Base-by-base conservation (phyloP, 495 filamentous ascomycete species). In the Cetradonia linearis region DNA sequence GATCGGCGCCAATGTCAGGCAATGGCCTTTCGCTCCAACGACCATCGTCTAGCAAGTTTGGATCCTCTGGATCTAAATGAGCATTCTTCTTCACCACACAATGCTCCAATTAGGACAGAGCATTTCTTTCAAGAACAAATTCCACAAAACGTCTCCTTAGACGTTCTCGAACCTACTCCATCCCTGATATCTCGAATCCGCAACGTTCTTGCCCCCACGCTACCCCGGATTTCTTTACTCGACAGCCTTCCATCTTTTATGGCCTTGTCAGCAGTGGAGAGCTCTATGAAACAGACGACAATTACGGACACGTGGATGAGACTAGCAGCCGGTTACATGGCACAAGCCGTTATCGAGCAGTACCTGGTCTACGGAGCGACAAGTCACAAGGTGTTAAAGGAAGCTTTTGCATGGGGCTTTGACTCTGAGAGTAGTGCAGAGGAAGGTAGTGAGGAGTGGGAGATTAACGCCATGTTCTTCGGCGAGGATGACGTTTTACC, bases 311-410 rank as follows among this genome's bases (percentile, higher is more conserved):
- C 54, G 6, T 81, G 75, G 76, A 71, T 77, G 60, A 69, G 75
- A 13, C 63, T 80, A 9, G 72, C 74, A 1, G 73, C 69, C 0
- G 72, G 74, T 27, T 78, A 78, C 61, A 76, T 81, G 68, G 63
- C 76, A 13, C 79, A 83, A 53, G 76, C 79, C 7, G 69, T 67
- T 5, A 42, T 78, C 8, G 79, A 83, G 64, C 76, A 78, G 58
- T 74, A 74, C 46, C 65, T 72, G 16, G 63, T 73, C 30, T 70
- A 66, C 31, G 70, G 67, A 13, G 60, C 58, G 8, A 54, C 48
- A 37, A 65, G 67, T 14, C 47, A 62, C 1, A 67, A 72, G n/a
- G 55, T 63, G 1, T 56, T 74, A 2, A 8, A 54, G 4, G 63
- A 66, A 44, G 63, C 67, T n/a, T 70, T 70, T 34, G 47, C 69